Evolutionary conservation across 331 rosid species (phyloP).

Genomic region (Quercus tomentella): DNA sequence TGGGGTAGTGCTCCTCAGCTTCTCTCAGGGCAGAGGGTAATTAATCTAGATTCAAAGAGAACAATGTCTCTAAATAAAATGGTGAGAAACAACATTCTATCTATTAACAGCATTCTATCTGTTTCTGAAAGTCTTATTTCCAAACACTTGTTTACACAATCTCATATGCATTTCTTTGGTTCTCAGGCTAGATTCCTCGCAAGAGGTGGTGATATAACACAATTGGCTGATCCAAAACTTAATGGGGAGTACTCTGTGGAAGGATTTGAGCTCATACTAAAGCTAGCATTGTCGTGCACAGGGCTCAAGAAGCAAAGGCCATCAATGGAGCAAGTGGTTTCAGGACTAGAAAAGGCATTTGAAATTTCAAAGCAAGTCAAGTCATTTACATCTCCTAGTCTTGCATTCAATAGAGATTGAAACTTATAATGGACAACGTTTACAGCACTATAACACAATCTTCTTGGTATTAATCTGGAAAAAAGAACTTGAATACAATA

Average conservation of each 20-base stretch:
- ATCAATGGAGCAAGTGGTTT: constrained; percentile 42
- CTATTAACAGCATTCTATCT: too few relatives aligned
- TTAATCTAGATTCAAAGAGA: constrained; percentile 31
- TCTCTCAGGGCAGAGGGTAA: constrained; percentile 55
- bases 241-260: constrained; percentile 41
- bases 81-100: constrained; percentile 30
- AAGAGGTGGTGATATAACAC: constrained; percentile 33
- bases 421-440: neutral
- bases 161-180: neutral
- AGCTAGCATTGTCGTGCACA: constrained; percentile 51
- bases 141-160: neutral
- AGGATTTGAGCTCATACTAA: constrained; percentile 47
- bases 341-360: constrained; percentile 39
- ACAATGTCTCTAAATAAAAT: constrained; percentile 48
- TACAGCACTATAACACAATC: constrained; percentile 1
- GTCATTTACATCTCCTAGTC: constrained; percentile 5
- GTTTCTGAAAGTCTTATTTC: neutral
- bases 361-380: constrained; percentile 27
- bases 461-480: constrained; percentile 13
- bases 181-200: constrained; percentile 44
- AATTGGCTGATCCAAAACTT: constrained; percentile 56
- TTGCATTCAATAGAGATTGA: neutral
- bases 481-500: constrained; percentile 15
- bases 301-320: constrained; percentile 52
- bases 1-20: constrained; percentile 60